These are phyloP conservation scores for Aristolochia contorta DNA, from an alignment of 164 flowering plant species.

Conservation along the genomic window DNA sequence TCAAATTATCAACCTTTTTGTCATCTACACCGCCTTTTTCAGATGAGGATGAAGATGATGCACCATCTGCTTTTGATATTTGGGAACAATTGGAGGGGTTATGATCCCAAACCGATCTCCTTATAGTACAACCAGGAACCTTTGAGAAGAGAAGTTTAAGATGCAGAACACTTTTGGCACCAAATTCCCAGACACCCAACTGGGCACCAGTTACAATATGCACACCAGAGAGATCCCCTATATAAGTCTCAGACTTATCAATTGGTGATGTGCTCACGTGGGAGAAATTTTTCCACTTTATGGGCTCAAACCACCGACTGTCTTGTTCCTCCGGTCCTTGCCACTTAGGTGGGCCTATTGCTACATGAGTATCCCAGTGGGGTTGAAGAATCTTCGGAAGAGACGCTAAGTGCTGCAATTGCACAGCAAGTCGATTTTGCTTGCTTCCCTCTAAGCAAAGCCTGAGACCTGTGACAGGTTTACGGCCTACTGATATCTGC, in stretches of 20 bases:
- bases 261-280: constrained; percentile 98
- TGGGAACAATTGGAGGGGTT: constrained; percentile 37
- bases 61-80: constrained; percentile 21
- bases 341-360: constrained; percentile 97
- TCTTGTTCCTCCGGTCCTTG: constrained; percentile 98
- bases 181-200: constrained; percentile 96
- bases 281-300: constrained; percentile 98
- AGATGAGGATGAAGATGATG: constrained; percentile 31
- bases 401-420: constrained; percentile 80
- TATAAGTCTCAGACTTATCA: constrained; percentile 72
- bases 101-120: constrained; percentile 97
- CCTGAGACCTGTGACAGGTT: constrained; percentile 88
- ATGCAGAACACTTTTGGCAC: constrained; percentile 81
- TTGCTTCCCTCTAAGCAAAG: constrained; percentile 82
- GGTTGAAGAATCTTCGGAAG: constrained; percentile 93
- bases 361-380: constrained; percentile 83
- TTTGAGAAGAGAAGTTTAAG: constrained; percentile 93
- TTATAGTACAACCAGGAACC: constrained; percentile 91
- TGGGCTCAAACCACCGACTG: constrained; percentile 97
- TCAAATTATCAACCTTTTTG: constrained; percentile 44
- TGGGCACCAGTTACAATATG: constrained; percentile 96
- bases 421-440: constrained; percentile 74
- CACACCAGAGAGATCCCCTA: constrained; percentile 94
- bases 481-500: constrained; percentile 95
- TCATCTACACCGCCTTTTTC: constrained; percentile 29